These are phyloP conservation scores for Cymbidium sinense DNA, from an alignment of 106 monocot genomes.

Conservation along the genomic window DNA sequence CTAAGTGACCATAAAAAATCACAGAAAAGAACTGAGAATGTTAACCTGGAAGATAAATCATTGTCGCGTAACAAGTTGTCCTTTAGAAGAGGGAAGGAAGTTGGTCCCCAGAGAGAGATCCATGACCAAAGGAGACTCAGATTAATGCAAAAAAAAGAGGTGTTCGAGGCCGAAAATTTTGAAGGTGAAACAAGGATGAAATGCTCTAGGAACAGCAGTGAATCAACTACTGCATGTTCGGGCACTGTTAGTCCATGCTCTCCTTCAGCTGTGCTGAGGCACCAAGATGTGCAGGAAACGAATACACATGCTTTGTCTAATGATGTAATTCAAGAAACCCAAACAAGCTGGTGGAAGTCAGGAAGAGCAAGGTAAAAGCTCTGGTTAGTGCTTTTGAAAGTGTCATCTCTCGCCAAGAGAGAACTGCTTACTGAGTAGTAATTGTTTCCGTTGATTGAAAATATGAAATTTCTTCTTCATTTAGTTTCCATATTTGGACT, in stretches of 20 bases:
- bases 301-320: slow-evolving; percentile 59
- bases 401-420: slow-evolving; percentile 74
- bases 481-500: not conserved
- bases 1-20: slow-evolving; percentile 8
- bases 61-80: slow-evolving; percentile 30
- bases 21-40: slow-evolving; percentile 11
- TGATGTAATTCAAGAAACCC: slow-evolving; percentile 79
- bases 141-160: slow-evolving; percentile 28
- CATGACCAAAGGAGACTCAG: slow-evolving; percentile 27
- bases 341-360: slow-evolving; percentile 54
- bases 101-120: slow-evolving; percentile 29
- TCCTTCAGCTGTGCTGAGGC: slow-evolving; percentile 37
- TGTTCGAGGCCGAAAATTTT: slow-evolving; percentile 19
- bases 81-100: slow-evolving; percentile 41
- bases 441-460: not conserved
- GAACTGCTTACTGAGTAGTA: not conserved
- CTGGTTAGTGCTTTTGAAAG: slow-evolving; percentile 87
- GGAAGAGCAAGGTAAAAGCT: slow-evolving; percentile 89
- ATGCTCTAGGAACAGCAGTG: slow-evolving; percentile 31
- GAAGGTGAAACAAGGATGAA: slow-evolving; percentile 17
- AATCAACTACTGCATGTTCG: not conserved
- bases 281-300: slow-evolving; percentile 55
- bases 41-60: slow-evolving; percentile 10
- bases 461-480: not conserved
- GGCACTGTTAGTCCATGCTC: not conserved